Evolutionary conservation across 305 asterid genomes (phyloP).

Genomic region (Striga hermonthica): DNA sequence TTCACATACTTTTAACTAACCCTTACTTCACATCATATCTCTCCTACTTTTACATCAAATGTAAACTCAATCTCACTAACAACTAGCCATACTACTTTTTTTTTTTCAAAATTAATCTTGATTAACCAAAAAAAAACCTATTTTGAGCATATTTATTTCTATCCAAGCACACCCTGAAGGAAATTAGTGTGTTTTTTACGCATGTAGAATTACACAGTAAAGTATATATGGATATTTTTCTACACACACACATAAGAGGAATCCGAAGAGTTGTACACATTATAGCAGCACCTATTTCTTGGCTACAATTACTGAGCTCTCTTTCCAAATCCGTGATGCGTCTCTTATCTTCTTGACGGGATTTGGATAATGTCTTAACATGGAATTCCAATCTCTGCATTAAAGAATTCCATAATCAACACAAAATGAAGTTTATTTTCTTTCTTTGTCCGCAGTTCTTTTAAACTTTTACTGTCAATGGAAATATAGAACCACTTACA

Average conservation of each 20-base stretch:
- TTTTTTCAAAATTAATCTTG: too few species aligned
- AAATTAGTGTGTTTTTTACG: constrained; percentile 3
- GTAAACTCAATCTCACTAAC: too few species aligned
- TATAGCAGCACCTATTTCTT: constrained; percentile 72
- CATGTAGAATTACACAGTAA: constrained; percentile 2
- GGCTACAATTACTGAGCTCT: constrained; percentile 71
- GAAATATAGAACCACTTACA: background rate
- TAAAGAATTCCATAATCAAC: constrained; percentile 24
- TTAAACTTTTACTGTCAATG: constrained; percentile 4
- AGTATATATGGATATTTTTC: too few species aligned
- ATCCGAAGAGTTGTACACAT: background rate
- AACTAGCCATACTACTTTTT: too few species aligned
- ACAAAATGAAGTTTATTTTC: constrained; percentile 7
- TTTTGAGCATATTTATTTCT: too few species aligned
- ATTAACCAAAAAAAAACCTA: too few species aligned
- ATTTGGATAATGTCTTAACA: constrained; percentile 56
- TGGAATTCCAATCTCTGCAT: constrained; percentile 72
- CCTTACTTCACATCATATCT: too few species aligned
- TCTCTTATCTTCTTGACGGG: constrained; percentile 67
- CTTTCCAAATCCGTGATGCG: constrained; percentile 68
- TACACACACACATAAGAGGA: background rate
- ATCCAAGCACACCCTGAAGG: constrained; percentile 7
- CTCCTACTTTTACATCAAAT: too few species aligned
- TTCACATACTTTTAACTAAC: too few species aligned
- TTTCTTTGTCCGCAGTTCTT: constrained; percentile 1